These are phyloP conservation scores for Colletotrichum truncatum DNA, from an alignment of 2,329 filamentous ascomycete species.

Conservation along the genomic window DNA sequence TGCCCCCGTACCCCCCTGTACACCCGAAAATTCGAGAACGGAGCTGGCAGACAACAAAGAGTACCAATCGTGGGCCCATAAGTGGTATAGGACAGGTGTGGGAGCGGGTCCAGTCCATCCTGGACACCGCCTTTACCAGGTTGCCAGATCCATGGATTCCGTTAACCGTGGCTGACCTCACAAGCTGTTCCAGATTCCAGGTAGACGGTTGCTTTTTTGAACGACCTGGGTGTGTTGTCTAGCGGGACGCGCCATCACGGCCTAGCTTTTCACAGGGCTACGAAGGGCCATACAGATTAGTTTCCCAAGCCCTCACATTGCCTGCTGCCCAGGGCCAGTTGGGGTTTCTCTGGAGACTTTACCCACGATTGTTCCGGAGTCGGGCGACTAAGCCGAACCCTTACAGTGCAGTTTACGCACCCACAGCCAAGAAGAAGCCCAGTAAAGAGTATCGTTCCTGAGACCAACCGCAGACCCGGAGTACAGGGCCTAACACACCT, in stretches of 20 bases:
- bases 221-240: constrained; percentile 6
- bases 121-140: constrained; percentile 31
- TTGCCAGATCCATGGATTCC: constrained; percentile 25
- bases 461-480: constrained; percentile 21
- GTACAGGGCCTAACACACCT: constrained; percentile 6
- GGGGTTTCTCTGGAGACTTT: not conserved
- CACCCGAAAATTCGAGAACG: constrained; percentile 21
- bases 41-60: constrained; percentile 26
- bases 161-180: constrained; percentile 4
- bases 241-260: constrained; percentile 17
- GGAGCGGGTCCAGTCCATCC: constrained; percentile 24
- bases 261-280: constrained; percentile 8
- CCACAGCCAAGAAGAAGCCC: constrained; percentile 1
- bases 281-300: not conserved
- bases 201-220: constrained; percentile 24
- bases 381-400: not conserved
- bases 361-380: not conserved
- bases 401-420: not conserved
- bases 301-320: not conserved
- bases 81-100: constrained; percentile 27
- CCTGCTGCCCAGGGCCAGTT: not conserved
- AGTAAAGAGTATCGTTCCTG: constrained; percentile 1
- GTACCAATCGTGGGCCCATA: constrained; percentile 20
- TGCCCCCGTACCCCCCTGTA: constrained; percentile 21
- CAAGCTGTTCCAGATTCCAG: constrained; percentile 25